Evolutionary conservation across 148 eudicot species (phyloP), one percentile per base, ranked within the genome.

Genomic region (Hydrangea macrophylla): DNA sequence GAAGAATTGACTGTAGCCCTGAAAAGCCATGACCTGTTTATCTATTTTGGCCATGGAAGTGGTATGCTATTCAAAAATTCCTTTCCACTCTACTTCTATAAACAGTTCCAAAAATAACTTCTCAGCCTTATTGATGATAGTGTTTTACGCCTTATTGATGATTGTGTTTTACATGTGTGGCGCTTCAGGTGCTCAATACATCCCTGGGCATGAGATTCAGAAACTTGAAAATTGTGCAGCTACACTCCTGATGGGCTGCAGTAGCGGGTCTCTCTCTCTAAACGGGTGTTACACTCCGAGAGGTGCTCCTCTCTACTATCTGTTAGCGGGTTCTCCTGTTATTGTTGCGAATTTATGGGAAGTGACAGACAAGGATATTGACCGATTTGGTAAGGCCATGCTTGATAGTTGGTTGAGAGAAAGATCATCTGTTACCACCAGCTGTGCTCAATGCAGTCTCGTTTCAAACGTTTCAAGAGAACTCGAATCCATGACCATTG

Each of bases 21-120:
- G 80, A 83, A 80, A 60, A 79, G 64, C 71, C 98, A 80, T 70
- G 98, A 94, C 51, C 82, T 94, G 13, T 94, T 88, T 75, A 76
- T 90, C 64, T 94, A 94, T 76, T 73, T 90, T 63, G 98, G 98
- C 64, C 98, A 94, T 80, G 97, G 97, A 81, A 90, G 96, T 66
- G 98, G 97, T 94, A 81, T 35, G 87, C 45, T 62, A 54, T 2
- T 27, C 63, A 27, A 12, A 17, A 36, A 45, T 51, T 51, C 37
- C 27, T 24, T 35, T 55, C 56, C 42, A 13, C 9, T 20, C 55
- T 11, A 31, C 33, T 61, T 36, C 10, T 10, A 56, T 50, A 7
- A 31, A 22, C 11, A 31, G n/a, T n/a, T n/a, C n/a, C n/a, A n/a
- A n/a, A n/a, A n/a, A n/a, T n/a, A n/a, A n/a, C n/a, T n/a, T n/a